Base-by-base conservation (phyloP, 2,329 filamentous ascomycete species). In the Paecilomyces dactylethromorphus region DNA sequence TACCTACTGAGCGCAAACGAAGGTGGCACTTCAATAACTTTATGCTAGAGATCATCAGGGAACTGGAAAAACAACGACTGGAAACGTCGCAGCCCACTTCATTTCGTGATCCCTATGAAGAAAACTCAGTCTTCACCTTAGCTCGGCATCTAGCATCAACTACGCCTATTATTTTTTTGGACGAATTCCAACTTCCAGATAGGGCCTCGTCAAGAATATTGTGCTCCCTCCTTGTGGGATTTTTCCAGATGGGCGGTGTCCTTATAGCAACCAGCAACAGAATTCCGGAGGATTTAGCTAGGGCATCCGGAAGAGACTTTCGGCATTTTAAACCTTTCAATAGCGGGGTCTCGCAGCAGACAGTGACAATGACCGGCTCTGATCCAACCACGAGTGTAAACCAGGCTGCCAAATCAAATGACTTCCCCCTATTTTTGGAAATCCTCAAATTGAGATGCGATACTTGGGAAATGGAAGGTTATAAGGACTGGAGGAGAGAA, bases 21-120 rank as follows among this genome's bases (percentile, higher is more conserved):
- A 79, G 89, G 60, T 92, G 88, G 86, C 90, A 93, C 69, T 94
- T 92, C 74, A 91, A 91, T 70, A 91, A 88, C 0, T 94, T 94
- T 66, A 94, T 94, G 88, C 78, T 93, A 8, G 87, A 92, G 64
- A 86, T 85, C 0, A 81, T 92, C 53, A 87, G 89, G 0, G 86
- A 87, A 55, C 78, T 94, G 0, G 90, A 93, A 65, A 77, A 81
- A 12, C 81, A 89, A 52, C 80, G 90, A 3, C 72, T 73, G 31
- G 71, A 65, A 65, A 69, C 76, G 50, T 59, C 63, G 22, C 7
- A 52, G 11, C 39, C 54, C 39, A 54, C 67, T 49, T 21, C 60
- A 73, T 56, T 61, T 65, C 31, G 65, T 58, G 26, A 60, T 10
- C 57, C 65, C 6, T 69, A 75, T 7, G 79, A 82, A 50, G 84